phyloP scores from a whole-genome alignment of 768 basidiomycete species.

The Terana coerulea region DNA sequence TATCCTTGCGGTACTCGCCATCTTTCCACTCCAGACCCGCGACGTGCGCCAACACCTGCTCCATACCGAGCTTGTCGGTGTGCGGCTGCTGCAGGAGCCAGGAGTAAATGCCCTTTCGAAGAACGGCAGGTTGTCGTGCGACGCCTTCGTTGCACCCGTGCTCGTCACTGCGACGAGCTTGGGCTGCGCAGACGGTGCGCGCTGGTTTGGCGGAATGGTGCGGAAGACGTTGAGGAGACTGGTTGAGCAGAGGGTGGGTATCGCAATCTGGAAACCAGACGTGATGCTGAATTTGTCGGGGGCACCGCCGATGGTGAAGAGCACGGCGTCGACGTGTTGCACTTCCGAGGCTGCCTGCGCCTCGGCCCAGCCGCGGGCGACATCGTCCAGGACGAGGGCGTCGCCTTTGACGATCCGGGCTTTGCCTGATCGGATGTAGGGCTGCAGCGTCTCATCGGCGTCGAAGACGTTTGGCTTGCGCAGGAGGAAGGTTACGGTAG shows the following conservation, averaged over 20 bases:
- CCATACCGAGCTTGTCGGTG: slow-evolving; percentile 58
- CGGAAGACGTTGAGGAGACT: slow-evolving; percentile 52
- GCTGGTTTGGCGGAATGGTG: slow-evolving; percentile 40
- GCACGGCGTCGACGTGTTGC: slow-evolving; percentile 44
- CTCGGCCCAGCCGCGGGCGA: slow-evolving; percentile 44
- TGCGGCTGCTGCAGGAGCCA: slow-evolving; percentile 44
- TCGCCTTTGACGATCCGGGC: slow-evolving; percentile 60
- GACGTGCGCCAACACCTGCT: slow-evolving; percentile 45
- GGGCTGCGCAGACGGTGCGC: slow-evolving; percentile 31
- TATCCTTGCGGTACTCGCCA: slow-evolving; percentile 37
- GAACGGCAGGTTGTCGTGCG: slow-evolving; percentile 44
- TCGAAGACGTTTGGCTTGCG: slow-evolving; percentile 52
- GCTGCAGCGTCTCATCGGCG: slow-evolving; percentile 47
- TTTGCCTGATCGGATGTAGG: slow-evolving; percentile 44
- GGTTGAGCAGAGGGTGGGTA: slow-evolving; percentile 56
- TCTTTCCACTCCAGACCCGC: slow-evolving; percentile 51
- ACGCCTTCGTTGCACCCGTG: slow-evolving; percentile 43
- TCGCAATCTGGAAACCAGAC: slow-evolving; percentile 44
- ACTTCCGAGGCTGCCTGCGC: slow-evolving; percentile 19
- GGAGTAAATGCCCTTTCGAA: slow-evolving; percentile 43
- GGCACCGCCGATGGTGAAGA: slow-evolving; percentile 50
- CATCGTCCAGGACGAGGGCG: slow-evolving; percentile 49
- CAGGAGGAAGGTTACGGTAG: slow-evolving; percentile 61
- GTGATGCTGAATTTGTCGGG: neutral
- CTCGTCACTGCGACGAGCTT: slow-evolving; percentile 54